phyloP scores from a whole-genome alignment of 768 basidiomycete species.

The Kwoniella mangroviensis region DNA sequence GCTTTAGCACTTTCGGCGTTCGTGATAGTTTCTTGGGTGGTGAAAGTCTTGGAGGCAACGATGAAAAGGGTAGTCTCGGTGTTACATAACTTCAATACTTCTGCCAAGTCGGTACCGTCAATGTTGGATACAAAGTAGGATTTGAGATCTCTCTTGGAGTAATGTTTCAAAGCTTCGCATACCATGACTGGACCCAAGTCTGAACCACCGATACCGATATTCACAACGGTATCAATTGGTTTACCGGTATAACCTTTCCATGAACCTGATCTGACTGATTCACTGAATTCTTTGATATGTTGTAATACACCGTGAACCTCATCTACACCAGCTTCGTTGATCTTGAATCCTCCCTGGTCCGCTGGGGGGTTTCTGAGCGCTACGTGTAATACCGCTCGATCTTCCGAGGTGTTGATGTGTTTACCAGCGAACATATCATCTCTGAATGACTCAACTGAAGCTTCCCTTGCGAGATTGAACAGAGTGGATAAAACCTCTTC shows the following conservation, averaged over 20 bases:
- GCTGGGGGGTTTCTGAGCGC: slow-evolving; percentile 74
- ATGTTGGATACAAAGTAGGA: slow-evolving; percentile 95
- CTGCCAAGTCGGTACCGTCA: slow-evolving; percentile 95
- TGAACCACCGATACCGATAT: slow-evolving; percentile 98
- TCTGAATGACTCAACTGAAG: slow-evolving; percentile 77
- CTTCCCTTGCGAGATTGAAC: slow-evolving; percentile 80
- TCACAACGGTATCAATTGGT: slow-evolving; percentile 89
- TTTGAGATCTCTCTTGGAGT: slow-evolving; percentile 83
- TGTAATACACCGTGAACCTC: slow-evolving; percentile 81
- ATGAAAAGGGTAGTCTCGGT: slow-evolving; percentile 95
- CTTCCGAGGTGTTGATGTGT: slow-evolving; percentile 99
- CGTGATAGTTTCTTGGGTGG: slow-evolving; percentile 99
- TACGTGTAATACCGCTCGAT: slow-evolving; percentile 92
- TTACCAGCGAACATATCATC: slow-evolving; percentile 94
- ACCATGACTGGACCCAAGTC: slow-evolving; percentile 99
- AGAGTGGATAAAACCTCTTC: slow-evolving; percentile 78
- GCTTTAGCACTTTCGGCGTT: slow-evolving; percentile 91
- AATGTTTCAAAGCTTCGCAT: slow-evolving; percentile 92
- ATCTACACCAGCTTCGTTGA: slow-evolving; percentile 72
- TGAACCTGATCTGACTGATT: slow-evolving; percentile 77
- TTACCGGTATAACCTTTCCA: slow-evolving; percentile 99
- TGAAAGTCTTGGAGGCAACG: slow-evolving; percentile 98
- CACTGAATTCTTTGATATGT: slow-evolving; percentile 90
- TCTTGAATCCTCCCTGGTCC: slow-evolving; percentile 70
- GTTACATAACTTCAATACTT: slow-evolving; percentile 77